phyloP scores from a whole-genome alignment of 139 green algal species.

The Volvox africanus region DNA sequence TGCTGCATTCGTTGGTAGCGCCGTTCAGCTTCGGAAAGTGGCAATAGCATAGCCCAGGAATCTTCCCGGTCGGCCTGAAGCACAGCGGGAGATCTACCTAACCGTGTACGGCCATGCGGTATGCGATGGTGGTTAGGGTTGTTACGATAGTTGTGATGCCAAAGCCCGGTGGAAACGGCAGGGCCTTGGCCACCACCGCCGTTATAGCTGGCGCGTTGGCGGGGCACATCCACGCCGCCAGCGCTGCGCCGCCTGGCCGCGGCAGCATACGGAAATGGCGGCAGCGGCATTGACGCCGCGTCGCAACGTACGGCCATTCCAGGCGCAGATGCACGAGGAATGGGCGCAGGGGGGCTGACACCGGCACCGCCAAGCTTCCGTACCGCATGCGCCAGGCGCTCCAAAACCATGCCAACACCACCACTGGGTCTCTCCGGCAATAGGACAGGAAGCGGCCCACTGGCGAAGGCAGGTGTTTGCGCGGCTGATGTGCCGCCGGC shows the following conservation, averaged over 20 bases:
- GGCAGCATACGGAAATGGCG: not conserved
- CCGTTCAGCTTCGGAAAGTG: not conserved
- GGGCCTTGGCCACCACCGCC: not conserved
- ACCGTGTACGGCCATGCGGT: not conserved
- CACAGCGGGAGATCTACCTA: not conserved
- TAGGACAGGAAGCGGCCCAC: not conserved
- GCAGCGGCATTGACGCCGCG: not conserved
- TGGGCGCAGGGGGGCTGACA: not conserved
- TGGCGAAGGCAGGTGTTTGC: not conserved
- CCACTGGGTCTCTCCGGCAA: not conserved
- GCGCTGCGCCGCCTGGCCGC: not conserved
- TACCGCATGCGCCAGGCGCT: not conserved
- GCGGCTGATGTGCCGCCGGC: not conserved
- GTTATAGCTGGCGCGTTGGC: not conserved
- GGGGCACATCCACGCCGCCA: not conserved
- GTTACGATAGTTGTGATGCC: not conserved
- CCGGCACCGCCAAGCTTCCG: not conserved
- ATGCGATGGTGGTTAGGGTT: not conserved
- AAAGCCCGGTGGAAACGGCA: not conserved
- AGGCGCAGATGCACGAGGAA: not conserved
- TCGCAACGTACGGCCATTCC: not conserved
- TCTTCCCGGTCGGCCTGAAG: not conserved
- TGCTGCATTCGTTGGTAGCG: slow-evolving; percentile 4
- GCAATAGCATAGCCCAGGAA: not conserved
- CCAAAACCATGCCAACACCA: not conserved